phyloP scores from a whole-genome alignment of 164 flowering plant genomes.

The Nelumbo lutea region DNA sequence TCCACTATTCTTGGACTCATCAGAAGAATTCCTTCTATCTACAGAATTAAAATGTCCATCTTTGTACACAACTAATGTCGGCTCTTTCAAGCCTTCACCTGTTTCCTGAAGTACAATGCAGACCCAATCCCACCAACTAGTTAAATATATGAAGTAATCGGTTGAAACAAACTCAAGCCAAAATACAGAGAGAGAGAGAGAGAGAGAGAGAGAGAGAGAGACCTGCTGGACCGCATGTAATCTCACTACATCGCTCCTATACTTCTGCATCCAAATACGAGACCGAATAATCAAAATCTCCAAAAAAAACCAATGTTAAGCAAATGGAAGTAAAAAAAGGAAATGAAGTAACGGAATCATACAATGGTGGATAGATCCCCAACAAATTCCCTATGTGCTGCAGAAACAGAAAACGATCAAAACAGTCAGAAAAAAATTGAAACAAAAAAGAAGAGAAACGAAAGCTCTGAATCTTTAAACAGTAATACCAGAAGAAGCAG shows the following conservation, averaged over 20 bases:
- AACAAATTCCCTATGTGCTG: constrained; percentile 44
- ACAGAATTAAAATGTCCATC: constrained; percentile 32
- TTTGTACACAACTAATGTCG: constrained; percentile 44
- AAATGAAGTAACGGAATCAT: constrained; percentile 18
- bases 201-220: constrained; percentile 16
- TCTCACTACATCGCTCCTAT: constrained; percentile 30
- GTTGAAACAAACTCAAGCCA: neutral
- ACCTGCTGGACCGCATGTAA: constrained; percentile 57
- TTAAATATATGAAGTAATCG: neutral
- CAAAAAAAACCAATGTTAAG: constrained; percentile 2
- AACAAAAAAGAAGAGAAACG: neutral
- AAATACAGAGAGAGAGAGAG: neutral
- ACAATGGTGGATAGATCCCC: constrained; percentile 50
- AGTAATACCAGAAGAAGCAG: constrained; percentile 25
- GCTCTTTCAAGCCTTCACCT: constrained; percentile 52
- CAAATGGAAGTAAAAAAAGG: neutral
- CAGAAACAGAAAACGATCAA: constrained; percentile 14
- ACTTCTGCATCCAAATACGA: constrained; percentile 46
- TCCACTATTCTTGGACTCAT: constrained; percentile 16
- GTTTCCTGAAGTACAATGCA: constrained; percentile 45
- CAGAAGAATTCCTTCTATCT: constrained; percentile 22
- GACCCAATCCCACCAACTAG: neutral
- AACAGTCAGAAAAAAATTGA: neutral
- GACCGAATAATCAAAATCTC: neutral
- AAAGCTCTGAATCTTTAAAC: constrained; percentile 6